Evolutionary conservation across 345 rosid genomes (phyloP).

Genomic region (Chamaenerion angustifolium): DNA sequence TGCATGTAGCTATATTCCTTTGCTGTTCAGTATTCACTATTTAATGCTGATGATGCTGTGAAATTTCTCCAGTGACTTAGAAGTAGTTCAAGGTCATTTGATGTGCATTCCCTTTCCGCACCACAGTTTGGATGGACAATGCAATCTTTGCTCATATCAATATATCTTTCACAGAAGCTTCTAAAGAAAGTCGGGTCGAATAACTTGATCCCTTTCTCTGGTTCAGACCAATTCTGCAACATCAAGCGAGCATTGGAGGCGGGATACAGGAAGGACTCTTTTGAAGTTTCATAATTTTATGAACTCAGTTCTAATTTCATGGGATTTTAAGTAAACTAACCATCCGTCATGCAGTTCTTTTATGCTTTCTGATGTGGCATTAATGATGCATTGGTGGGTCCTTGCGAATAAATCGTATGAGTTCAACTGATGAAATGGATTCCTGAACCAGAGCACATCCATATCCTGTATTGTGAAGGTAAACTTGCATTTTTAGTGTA

Average conservation of each 20-base stretch:
- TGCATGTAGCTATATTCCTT: too few relatives aligned
- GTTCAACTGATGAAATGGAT: slow-evolving; percentile 21
- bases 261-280: slow-evolving; percentile 15
- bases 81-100: slow-evolving; percentile 24
- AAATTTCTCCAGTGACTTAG: slow-evolving; percentile 25
- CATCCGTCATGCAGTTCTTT: slow-evolving; percentile 18
- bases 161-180: slow-evolving; percentile 15
- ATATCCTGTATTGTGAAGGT: slow-evolving; percentile 24
- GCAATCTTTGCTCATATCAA: slow-evolving; percentile 13
- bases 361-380: neutral
- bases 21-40: too few relatives aligned
- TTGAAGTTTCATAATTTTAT: slow-evolving; percentile 7
- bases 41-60: neutral
- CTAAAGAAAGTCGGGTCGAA: slow-evolving; percentile 9
- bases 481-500: neutral
- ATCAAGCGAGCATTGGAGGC: slow-evolving; percentile 3
- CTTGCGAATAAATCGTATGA: slow-evolving; percentile 3
- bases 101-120: slow-evolving; percentile 17
- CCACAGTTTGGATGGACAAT: slow-evolving; percentile 34
- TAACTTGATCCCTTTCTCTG: neutral
- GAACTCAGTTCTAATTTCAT: slow-evolving; percentile 10
- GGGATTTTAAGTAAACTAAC: slow-evolving; percentile 18
- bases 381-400: slow-evolving; percentile 14
- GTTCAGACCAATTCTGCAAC: neutral
- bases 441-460: slow-evolving; percentile 45